A percentile compares a stretch with the other conserved stretches of the same genome.
Conservation (phyloP, 176 grass and related monocot genomes). For the Typha latifolia region DNA sequence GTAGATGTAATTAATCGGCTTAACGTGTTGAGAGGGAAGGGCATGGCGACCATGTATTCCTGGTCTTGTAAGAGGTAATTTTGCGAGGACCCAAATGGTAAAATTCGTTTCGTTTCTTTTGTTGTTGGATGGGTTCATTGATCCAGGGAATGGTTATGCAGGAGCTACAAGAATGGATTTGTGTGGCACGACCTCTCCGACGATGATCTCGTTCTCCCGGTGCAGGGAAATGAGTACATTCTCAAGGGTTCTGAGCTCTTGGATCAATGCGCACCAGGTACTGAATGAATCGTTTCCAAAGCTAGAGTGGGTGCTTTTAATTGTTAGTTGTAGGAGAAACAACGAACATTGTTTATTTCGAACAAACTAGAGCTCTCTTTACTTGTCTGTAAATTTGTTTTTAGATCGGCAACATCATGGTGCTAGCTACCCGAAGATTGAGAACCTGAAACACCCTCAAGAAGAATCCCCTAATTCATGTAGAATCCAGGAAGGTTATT, state of each 20-base stretch:
- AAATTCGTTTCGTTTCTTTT: neutral
- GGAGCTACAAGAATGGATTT: conserved; percentile 63
- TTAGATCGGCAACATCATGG: conserved; percentile 18
- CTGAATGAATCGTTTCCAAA: neutral
- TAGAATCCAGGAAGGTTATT: conserved; percentile 16
- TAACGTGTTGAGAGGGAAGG: conserved; percentile 75
- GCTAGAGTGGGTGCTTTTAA: neutral
- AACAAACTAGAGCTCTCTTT: neutral
- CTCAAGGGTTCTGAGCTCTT: conserved; percentile 57
- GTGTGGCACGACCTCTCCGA: conserved; percentile 74
- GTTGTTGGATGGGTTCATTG: conserved; percentile 2
- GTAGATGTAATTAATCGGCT: conserved; percentile 79
- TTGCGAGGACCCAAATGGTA: neutral
- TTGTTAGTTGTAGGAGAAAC: no score
- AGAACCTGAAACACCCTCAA: conserved; percentile 13
- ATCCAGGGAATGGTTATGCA: conserved; percentile 5
- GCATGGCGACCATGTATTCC: conserved; percentile 81
- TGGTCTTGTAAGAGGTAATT: conserved; percentile 96
- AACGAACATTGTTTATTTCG: neutral
- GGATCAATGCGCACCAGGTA: conserved; percentile 20
- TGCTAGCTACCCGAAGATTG: conserved; percentile 12
- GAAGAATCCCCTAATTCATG: no score
- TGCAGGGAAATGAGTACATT: conserved; percentile 47
- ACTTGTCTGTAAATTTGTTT: neutral
- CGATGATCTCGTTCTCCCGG: conserved; percentile 44